These are phyloP conservation scores for Fusarium sp. DNA, from an alignment of 2,329 filamentous ascomycete species.

Conservation along the genomic window DNA sequence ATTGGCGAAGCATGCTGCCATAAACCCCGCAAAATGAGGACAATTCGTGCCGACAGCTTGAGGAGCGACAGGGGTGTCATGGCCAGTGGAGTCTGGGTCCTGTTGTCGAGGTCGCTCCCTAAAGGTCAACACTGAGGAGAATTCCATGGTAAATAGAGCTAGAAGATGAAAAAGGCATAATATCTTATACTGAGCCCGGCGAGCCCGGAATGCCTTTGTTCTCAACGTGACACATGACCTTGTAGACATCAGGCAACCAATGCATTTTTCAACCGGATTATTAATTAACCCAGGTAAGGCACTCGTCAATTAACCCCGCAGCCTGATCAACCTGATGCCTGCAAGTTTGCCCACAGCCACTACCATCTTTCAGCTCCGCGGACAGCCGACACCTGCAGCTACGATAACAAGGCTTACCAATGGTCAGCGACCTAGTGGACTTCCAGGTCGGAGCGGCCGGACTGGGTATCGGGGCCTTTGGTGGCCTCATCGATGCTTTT, in stretches of 20 bases:
- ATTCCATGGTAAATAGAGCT: background rate
- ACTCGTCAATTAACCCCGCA: conserved; percentile 4
- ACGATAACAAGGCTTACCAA: background rate
- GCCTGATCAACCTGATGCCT: background rate
- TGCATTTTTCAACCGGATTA: conserved; percentile 15
- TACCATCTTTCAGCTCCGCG: background rate
- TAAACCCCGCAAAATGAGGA: conserved; percentile 19
- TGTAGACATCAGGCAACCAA: background rate
- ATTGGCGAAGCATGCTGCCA: conserved; percentile 4
- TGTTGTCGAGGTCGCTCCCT: background rate
- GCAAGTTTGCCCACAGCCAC: background rate
- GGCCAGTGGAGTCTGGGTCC: background rate
- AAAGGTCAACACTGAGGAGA: conserved; percentile 6
- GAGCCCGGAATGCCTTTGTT: background rate
- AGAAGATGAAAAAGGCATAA: background rate
- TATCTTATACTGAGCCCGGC: background rate
- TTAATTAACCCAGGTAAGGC: conserved; percentile 5
- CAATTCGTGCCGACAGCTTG: background rate
- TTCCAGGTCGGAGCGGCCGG: conserved; percentile 9
- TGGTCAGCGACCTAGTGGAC: background rate
- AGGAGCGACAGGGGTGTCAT: background rate
- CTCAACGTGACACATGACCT: conserved; percentile 8
- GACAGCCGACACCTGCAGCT: too few species aligned
- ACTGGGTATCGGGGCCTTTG: conserved; percentile 6
- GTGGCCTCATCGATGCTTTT: conserved; percentile 2